Evolutionary conservation across 2,329 filamentous ascomycete genomes (phyloP).

Genomic region (Penicillium verrucosum): DNA sequence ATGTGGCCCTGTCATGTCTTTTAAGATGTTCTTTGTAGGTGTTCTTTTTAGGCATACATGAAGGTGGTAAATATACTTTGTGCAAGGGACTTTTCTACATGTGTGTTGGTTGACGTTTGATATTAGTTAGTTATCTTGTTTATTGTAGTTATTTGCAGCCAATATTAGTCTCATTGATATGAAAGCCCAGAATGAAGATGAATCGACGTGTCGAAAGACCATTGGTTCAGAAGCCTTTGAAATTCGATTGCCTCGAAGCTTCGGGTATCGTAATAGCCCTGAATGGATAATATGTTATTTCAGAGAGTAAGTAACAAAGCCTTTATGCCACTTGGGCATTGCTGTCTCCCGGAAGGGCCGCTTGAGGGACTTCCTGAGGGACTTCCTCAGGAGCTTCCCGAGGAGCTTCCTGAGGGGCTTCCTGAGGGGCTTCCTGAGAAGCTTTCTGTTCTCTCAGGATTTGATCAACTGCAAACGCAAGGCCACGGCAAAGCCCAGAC

Average conservation of each 20-base stretch:
- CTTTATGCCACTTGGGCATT: neutral
- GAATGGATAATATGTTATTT: neutral
- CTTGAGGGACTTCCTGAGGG: neutral
- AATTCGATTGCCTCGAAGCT: neutral
- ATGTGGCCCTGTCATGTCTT: no score
- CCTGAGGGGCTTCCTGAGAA: neutral
- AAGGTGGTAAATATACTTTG: no score
- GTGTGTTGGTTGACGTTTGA: no score
- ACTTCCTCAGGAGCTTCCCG: neutral
- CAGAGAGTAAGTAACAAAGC: neutral
- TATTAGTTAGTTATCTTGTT: no score
- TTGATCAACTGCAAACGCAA: neutral
- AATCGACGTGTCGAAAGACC: neutral
- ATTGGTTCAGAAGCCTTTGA: neutral
- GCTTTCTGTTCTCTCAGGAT: neutral
- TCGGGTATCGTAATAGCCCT: neutral
- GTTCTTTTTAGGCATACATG: no score
- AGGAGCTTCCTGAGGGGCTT: neutral
- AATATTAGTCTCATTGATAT: neutral
- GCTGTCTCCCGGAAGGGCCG: neutral
- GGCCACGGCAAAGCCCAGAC: neutral
- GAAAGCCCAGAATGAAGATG: neutral
- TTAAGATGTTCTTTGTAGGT: no score
- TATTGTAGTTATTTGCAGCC: neutral
- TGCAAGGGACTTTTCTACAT: no score